Evolutionary conservation across 2,329 filamentous ascomycete genomes (phyloP).

Genomic region (Trichophyton equinum): DNA sequence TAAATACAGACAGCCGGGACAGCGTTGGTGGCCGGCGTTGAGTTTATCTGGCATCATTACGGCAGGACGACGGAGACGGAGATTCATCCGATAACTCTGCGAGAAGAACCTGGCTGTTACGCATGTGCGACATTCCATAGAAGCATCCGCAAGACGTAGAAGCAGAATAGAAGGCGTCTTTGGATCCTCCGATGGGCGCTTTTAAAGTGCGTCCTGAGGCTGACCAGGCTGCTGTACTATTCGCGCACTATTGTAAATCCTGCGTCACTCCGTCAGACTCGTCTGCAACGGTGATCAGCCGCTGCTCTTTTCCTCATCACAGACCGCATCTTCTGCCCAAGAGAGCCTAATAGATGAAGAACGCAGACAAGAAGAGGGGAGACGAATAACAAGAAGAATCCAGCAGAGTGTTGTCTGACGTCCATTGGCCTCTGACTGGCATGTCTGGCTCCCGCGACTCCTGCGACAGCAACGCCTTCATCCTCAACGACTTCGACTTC

Average conservation of each 20-base stretch:
- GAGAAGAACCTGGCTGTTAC: too few species aligned
- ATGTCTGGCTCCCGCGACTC: neutral
- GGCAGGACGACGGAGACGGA: too few species aligned
- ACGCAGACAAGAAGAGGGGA: neutral
- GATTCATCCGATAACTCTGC: too few species aligned
- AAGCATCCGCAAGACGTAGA: too few species aligned
- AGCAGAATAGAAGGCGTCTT: neutral
- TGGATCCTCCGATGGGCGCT: neutral
- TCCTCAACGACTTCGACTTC: neutral
- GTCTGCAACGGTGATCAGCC: too few species aligned
- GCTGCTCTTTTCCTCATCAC: neutral
- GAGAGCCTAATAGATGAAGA: neutral
- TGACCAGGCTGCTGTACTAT: neutral
- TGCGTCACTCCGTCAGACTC: neutral
- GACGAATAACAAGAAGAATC: neutral
- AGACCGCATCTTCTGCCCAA: neutral
- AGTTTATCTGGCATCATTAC: too few species aligned
- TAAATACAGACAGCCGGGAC: too few species aligned
- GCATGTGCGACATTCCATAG: too few species aligned
- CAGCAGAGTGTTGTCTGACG: neutral
- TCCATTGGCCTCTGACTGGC: neutral
- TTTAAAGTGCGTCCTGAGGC: neutral
- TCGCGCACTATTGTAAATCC: neutral
- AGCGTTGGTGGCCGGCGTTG: too few species aligned
- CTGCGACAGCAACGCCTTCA: neutral